phyloP scores from a whole-genome alignment of 176 grass and related monocot genomes.

The Triticum turgidum region DNA sequence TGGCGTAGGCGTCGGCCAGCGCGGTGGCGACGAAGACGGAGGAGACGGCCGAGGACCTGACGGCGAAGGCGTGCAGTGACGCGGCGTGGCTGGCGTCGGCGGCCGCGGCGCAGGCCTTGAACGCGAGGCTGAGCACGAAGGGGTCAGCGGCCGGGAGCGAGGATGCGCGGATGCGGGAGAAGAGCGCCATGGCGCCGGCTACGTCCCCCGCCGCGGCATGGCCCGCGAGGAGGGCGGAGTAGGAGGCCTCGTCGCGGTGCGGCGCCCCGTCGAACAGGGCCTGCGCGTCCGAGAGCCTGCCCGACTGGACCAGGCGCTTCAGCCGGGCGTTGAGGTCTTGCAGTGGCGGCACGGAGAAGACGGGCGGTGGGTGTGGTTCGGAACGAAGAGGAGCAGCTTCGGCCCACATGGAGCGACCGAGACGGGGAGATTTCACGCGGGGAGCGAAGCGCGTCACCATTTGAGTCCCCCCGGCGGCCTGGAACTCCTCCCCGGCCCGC shows the following conservation, averaged over 20 bases:
- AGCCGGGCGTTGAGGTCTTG: conserved; percentile 31
- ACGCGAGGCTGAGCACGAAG: conserved; percentile 46
- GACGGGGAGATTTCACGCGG: background rate
- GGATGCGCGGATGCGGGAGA: conserved; percentile 14
- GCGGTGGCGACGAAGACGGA: conserved; percentile 63
- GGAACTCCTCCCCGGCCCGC: too few relatives aligned
- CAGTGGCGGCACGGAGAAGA: background rate
- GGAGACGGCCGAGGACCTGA: conserved; percentile 33
- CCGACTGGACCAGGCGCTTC: conserved; percentile 29
- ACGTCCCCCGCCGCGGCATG: conserved; percentile 33
- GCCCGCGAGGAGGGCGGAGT: conserved; percentile 49
- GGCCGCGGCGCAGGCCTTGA: conserved; percentile 55
- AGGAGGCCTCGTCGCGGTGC: conserved; percentile 45
- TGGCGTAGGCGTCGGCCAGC: conserved; percentile 63
- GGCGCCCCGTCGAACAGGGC: conserved; percentile 54
- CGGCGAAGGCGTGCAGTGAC: conserved; percentile 49
- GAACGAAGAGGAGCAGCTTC: background rate
- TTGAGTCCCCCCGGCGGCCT: too few relatives aligned
- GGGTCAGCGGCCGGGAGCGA: background rate
- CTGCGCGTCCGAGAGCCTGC: conserved; percentile 39
- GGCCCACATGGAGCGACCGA: background rate
- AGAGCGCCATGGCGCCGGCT: conserved; percentile 44
- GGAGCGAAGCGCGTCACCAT: conserved; percentile 20
- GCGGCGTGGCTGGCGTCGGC: conserved; percentile 8
- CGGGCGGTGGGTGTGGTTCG: background rate